Base-by-base conservation (phyloP, 2,329 filamentous ascomycete genomes). In the Fusarium brevicatenulatum region DNA sequence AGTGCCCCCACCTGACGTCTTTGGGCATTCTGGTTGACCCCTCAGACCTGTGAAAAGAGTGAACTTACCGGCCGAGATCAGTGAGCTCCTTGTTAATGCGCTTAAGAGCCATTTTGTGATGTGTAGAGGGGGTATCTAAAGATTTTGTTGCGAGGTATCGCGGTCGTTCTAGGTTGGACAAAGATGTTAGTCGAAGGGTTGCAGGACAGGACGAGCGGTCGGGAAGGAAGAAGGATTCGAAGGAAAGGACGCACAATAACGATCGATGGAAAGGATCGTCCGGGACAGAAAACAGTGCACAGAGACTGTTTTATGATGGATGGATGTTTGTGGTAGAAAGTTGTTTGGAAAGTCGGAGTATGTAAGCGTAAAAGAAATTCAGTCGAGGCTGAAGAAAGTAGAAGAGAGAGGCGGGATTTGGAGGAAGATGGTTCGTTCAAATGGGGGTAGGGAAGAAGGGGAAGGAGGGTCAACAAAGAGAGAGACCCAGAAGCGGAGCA, bases 81-180 rank as follows among this genome's bases (percentile, higher is more conserved):
- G 92, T 92, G 83, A 96, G 91, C 86, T 96, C 93, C 91, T 95
- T 96, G 90, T 95, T 95, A 86, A 96, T 96, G 85, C 93, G 91
- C 92, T 96, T 96, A 80, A 96, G 90, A 85, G 93, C 93, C 93
- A 96, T 96, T 81, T 80, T 83, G 82, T 81, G 77, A 76, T 75
- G 71, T 78, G 72, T 73, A 44, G 59, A 67, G 30, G 63, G 77
- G 79, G 77, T 79, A 77, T 78, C 74, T 77, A 73, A 55, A 32
- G 55, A 42, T 53, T 68, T 69, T 74, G 66, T 66, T 73, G 78
- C 75, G 74, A 75, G 74, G 57, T 68, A 67, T 76, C 77, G 79
- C 76, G 60, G 52, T 70, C 72, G 76, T 66, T 74, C 68, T 74
- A 68, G 63, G 69, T 67, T 63, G 70, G 59, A 58, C 39, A 63